These are phyloP conservation scores for Centrapalus pauciflorus DNA, from an alignment of 129 eudicot genomes.

Conservation along the genomic window DNA sequence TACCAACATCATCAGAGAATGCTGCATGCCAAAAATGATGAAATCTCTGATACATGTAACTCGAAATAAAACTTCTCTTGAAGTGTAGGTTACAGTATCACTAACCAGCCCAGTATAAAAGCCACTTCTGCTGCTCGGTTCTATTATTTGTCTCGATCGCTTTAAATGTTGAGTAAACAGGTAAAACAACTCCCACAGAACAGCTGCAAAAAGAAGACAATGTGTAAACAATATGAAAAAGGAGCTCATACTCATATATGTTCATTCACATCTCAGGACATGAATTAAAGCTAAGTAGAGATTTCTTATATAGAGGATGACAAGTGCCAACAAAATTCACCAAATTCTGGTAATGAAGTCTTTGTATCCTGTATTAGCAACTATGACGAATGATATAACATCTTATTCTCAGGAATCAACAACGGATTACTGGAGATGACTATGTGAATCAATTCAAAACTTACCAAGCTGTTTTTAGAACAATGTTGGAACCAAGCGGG, in stretches of 20 bases:
- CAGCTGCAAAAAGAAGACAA: slow-evolving; percentile 46
- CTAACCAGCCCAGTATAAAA: slow-evolving; percentile 96
- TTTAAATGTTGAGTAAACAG: slow-evolving; percentile 87
- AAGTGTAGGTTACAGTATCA: neutral
- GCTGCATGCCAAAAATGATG: neutral
- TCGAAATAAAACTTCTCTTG: neutral
- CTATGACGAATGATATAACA: neutral
- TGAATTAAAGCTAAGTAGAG: neutral
- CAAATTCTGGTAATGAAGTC: neutral
- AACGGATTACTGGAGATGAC: neutral
- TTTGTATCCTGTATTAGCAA: neutral
- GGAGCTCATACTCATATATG: neutral
- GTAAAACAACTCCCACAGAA: slow-evolving; percentile 72
- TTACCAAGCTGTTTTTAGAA: slow-evolving; percentile 83
- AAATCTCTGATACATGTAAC: neutral
- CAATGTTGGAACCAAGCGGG: slow-evolving; percentile 75
- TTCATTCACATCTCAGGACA: neutral
- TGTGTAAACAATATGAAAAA: neutral
- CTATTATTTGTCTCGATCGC: slow-evolving; percentile 65
- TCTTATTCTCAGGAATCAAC: neutral
- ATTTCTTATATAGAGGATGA: neutral
- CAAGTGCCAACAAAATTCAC: neutral
- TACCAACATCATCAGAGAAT: neutral
- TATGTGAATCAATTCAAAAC: neutral
- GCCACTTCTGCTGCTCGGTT: slow-evolving; percentile 72